Conservation (phyloP, 2,329 filamentous ascomycete genomes). For the Claviceps cyperi region DNA sequence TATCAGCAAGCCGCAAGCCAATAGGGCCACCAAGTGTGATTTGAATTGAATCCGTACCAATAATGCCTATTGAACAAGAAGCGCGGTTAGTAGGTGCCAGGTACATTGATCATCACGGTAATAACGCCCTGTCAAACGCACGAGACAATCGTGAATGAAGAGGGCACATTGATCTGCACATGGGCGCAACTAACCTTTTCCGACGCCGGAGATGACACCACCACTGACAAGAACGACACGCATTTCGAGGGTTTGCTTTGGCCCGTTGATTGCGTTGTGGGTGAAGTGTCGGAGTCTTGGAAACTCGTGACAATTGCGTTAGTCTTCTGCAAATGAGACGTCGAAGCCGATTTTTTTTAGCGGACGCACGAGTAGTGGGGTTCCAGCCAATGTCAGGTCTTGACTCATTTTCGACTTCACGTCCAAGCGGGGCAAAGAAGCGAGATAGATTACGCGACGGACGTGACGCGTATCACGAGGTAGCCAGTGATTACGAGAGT, state of each 20-base stretch:
- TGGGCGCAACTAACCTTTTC: conserved; percentile 32
- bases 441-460: no score
- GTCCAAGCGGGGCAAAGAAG: neutral
- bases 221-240: conserved; percentile 16
- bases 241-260: conserved; percentile 9
- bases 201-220: conserved; percentile 43
- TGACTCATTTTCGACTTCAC: no score
- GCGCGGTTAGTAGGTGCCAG: neutral
- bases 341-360: neutral
- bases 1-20: neutral
- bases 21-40: neutral
- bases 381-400: no score
- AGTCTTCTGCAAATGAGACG: neutral
- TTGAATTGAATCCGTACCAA: neutral
- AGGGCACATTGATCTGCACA: neutral
- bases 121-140: neutral
- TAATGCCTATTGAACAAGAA: conserved; percentile 1
- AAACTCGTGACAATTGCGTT: neutral
- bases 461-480: no score
- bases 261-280: neutral
- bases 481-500: no score
- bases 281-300: neutral
- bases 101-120: neutral
- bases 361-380: neutral
- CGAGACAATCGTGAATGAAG: neutral